Evolutionary conservation across 2,329 filamentous ascomycete genomes (phyloP), one percentile per base, ranked within the genome.

Genomic region (Fusarium xyrophilum): DNA sequence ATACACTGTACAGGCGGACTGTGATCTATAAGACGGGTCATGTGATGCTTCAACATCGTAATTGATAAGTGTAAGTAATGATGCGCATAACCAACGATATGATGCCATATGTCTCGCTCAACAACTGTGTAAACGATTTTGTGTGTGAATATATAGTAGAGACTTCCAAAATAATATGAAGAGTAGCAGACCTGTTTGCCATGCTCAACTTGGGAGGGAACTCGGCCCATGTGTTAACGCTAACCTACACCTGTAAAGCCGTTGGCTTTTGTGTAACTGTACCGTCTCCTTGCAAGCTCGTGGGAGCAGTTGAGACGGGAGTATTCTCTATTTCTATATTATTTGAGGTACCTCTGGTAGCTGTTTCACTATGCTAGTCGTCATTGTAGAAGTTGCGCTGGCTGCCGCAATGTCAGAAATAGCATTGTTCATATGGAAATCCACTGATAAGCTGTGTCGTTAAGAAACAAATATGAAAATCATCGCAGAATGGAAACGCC

Each of bases 1-100:
- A 28, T 12, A 40, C 65, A 74, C 72, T 74, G 72, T 74, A 28
- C 3, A 3, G 0, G 0, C 2, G 9, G 13, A 74, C 72, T 72
- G 72, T 74, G 47, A 53, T 50, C 44, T 73, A 72, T 74, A 54
- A 21, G 21, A 9, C 21, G 14, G 27, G 59, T 73, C 73, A 73
- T 68, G 67, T 75, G 71, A 74, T 38, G 58, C 38, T 50, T 60
- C 58, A 47, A n/a, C 60, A 33, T 39, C 30, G 14, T 6, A 30
- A n/a, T 39, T 46, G 27, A 44, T 32, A 54, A 40, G 30, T 58
- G 23, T 13, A 33, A 23, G 30, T 55, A 48, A n/a, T 23, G 23
- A 28, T 32, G 28, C n/a, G 40, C n/a, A 25, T 42, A 15, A 7
- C 35, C 27, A 53, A 53, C 27, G 12, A 46, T n/a, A 33, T 54